Evolutionary conservation across 306 rosid genomes (phyloP), one percentile per base, ranked within the genome.

Genomic region (Pterocarpus santalinus): DNA sequence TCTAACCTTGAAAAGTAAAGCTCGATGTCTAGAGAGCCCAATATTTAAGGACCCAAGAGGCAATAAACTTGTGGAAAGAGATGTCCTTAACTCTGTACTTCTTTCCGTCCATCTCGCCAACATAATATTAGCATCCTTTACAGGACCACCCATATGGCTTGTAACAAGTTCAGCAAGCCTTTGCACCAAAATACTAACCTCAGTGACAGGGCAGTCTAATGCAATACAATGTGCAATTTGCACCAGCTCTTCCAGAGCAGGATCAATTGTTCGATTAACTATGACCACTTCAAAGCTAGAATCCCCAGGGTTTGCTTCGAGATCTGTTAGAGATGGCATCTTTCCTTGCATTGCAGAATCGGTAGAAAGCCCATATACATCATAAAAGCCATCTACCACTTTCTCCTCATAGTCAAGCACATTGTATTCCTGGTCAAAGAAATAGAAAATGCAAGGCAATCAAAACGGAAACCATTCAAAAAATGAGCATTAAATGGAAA

Each of bases 1-100:
- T 58, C 88, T 76, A 75, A 95, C 99, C 99, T 95, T 95, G 88
- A 91, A 95, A 90, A 95, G 98, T 85, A 95, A 88, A 60, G 99
- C 99, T 16, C 99, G 98, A 44, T 95, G 99, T 83, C 99, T 89
- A 58, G 97, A 95, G 69, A 93, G 93, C 86, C 99, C 99, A 89
- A 95, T 74, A 77, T 93, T 89, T 66, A 95, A 85, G 81, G 97
- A 93, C 78, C 99, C 99, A 77, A 95, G 88, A 57, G 98, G 99
- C 81, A 93, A 84, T 72, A 95, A 89, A 81, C 93, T 88, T 74
- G 98, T 93, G 77, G 84, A 91, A 65, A 91, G 90, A 39, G 98
- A 89, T 73, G 92, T 83, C 89, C 94, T 91, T 82, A 91, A 86
- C 81, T 93, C 97, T 57, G 90, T 84, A 78, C 92, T 92, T 84